Conservation (phyloP, 2,329 filamentous ascomycete genomes). For the Fusarium keratoplasticum region DNA sequence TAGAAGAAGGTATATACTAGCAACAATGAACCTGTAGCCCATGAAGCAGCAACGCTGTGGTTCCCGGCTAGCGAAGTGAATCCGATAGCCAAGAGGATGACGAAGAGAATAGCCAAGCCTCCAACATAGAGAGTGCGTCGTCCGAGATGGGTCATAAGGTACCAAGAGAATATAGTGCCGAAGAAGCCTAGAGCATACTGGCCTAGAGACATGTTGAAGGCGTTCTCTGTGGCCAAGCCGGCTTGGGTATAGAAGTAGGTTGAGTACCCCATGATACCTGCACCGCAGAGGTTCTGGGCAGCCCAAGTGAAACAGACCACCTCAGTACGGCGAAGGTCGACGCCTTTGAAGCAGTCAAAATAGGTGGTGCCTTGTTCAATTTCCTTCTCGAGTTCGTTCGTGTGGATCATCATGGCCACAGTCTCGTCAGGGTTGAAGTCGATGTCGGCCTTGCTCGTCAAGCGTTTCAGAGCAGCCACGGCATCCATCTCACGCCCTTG, state of each 20-base stretch:
- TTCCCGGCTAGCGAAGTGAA: slow-evolving; percentile 32
- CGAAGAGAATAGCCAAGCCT: slow-evolving; percentile 60
- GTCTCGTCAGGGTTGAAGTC: background rate
- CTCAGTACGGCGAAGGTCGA: slow-evolving; percentile 56
- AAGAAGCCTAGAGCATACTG: background rate
- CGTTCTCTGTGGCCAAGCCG: background rate
- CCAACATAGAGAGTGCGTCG: slow-evolving; percentile 24
- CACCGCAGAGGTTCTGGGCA: background rate
- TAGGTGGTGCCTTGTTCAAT: slow-evolving; percentile 45
- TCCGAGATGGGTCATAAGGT: slow-evolving; percentile 6
- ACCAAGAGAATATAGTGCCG: background rate
- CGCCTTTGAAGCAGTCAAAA: slow-evolving; percentile 58
- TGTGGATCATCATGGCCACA: background rate
- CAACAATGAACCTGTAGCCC: slow-evolving; percentile 57
- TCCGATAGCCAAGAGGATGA: slow-evolving; percentile 55
- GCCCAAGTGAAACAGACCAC: slow-evolving; percentile 52
- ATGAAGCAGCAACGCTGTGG: slow-evolving; percentile 54
- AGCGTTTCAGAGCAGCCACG: background rate
- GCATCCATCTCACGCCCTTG: background rate
- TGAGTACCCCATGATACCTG: background rate
- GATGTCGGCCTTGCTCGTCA: background rate
- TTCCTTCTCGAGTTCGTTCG: background rate
- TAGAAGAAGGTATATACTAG: slow-evolving; percentile 56
- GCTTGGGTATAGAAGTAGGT: background rate
- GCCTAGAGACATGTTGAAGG: background rate